Base-by-base conservation (phyloP, 495 filamentous ascomycete genomes). In the Aspergillus indologenus region DNA sequence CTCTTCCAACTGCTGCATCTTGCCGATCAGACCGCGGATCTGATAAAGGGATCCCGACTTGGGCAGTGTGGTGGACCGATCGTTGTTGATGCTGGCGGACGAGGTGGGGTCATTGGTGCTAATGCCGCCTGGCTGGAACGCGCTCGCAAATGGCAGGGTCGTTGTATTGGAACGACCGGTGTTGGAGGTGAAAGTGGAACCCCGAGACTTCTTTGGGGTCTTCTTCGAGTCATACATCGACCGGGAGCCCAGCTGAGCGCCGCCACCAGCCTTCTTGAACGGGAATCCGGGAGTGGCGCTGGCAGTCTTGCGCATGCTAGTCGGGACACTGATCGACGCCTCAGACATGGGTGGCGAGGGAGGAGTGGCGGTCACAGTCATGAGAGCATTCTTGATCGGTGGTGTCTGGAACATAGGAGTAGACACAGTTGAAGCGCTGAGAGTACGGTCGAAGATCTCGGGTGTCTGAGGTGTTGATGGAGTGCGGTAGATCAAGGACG, bases 1-100 rank as follows among this genome's bases (percentile, higher is more conserved):
- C 57, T 92, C 88, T 71, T 98, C 95, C 44, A 98, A 84, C 61
- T 88, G 86, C 71, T 96, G 91, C 95, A 98, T 97, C 73, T 97
- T 94, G 21, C 90, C 92, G 57, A 93, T 94, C 54, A 98, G 83
- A 3, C 87, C 87, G 23, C 94, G 91, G 66, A 98, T 93, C 66
- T 98, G 94, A 57, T 88, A 89, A 29, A 98, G 82, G 5, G 95
- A 97, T 40, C 85, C 89, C 18, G 95, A 96, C 40, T 88, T 80
- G 26, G 91, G 88, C 22, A 95, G 65, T 43, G 60, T 76, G 52
- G 69, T 70, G 45, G 59, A 72, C 59, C 62, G 71, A 7, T 65
- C 65, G 12, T 60, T 52, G 19, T 64, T 67, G 56, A 48, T 64
- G 15, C 47, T 26, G 50, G 20, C 43, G 17, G 45, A 52, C 31